Base-by-base conservation (phyloP, 495 filamentous ascomycete genomes). In the Extremus antarcticus region DNA sequence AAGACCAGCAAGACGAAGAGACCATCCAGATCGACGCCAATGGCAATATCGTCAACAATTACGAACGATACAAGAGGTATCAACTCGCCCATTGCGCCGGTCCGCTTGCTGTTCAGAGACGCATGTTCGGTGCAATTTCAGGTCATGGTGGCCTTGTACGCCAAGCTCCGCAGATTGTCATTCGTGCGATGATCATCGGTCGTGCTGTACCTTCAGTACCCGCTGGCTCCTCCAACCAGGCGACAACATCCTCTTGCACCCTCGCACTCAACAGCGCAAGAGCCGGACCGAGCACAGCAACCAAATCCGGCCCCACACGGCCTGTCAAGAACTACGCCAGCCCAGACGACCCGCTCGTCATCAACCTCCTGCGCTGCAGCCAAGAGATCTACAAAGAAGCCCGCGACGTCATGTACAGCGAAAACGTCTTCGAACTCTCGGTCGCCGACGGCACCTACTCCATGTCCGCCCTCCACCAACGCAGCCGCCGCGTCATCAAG, bases 371-470 rank as follows among this genome's bases (percentile, higher is more conserved):
- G 35, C 52, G 55, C 48, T 39, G 41, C 23, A 61, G 54, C 53
- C 60, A 62, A 41, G 24, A 21, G 1, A 51, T 69, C 53, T 63
- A 63, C 59, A 55, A 60, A 38, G 66, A 69, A 60, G 66, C 66
- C 25, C 65, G 63, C 49, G 55, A 43, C 25, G 52, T 67, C 23
- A 61, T 67, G 3, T 67, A 67, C 54, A 50, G 39, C 45, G 65
- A 67, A 51, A 69, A 69, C 50, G 39, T 38, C 22, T 64, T 69
- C 55, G 46, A 53, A 19, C 61, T 69, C 39, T 46, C 58, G 39
- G 54, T 70, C 22, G 47, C 54, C 50, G 59, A 46, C 23, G 62
- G 56, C n/a, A 25, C 53, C n/a, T 21, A 47, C 17, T 54, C 59
- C 9, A 57, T 68, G 38, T 8, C 32, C 3, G 7, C 43, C n/a